Evolutionary conservation across 31 red algal genomes (phyloP).

Genomic region (Bonnemaisonia californica): DNA sequence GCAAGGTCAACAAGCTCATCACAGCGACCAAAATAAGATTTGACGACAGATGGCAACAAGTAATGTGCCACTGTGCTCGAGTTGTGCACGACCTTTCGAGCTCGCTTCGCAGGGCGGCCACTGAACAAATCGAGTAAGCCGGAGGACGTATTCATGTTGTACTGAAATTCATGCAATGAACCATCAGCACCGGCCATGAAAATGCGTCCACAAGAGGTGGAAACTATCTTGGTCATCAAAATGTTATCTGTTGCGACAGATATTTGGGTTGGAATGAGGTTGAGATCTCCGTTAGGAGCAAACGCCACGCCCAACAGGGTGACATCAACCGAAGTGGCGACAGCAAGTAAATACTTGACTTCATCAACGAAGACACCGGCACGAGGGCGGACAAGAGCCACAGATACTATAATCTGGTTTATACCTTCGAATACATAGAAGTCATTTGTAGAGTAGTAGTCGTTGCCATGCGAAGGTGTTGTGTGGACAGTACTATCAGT

Average conservation of each 20-base stretch:
- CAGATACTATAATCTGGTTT: slow-evolving; percentile 86
- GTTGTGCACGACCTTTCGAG: slow-evolving; percentile 61
- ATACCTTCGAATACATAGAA: slow-evolving; percentile 85
- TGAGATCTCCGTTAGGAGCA: slow-evolving; percentile 56
- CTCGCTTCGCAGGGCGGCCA: slow-evolving; percentile 55
- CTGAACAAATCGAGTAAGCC: slow-evolving; percentile 43
- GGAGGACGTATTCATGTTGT: slow-evolving; percentile 31
- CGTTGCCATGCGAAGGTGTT: neutral
- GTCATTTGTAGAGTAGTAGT: slow-evolving; percentile 22
- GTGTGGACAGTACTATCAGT: slow-evolving; percentile 8
- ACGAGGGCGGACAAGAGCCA: slow-evolving; percentile 76
- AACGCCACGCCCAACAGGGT: slow-evolving; percentile 76
- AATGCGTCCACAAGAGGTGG: slow-evolving; percentile 73
- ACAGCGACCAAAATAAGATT: slow-evolving; percentile 47
- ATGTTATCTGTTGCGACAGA: slow-evolving; percentile 85
- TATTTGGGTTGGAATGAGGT: slow-evolving; percentile 75
- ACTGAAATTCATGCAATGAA: slow-evolving; percentile 84
- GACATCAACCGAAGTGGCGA: slow-evolving; percentile 85
- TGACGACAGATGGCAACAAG: slow-evolving; percentile 56
- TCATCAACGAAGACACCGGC: slow-evolving; percentile 83
- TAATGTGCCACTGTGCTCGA: slow-evolving; percentile 20
- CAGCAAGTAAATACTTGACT: slow-evolving; percentile 74
- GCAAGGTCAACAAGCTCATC: slow-evolving; percentile 82
- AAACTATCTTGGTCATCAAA: slow-evolving; percentile 74
- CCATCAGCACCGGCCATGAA: slow-evolving; percentile 94